phyloP scores from a whole-genome alignment of 257 asterid species.

The Nicotiana tomentosiformis region DNA sequence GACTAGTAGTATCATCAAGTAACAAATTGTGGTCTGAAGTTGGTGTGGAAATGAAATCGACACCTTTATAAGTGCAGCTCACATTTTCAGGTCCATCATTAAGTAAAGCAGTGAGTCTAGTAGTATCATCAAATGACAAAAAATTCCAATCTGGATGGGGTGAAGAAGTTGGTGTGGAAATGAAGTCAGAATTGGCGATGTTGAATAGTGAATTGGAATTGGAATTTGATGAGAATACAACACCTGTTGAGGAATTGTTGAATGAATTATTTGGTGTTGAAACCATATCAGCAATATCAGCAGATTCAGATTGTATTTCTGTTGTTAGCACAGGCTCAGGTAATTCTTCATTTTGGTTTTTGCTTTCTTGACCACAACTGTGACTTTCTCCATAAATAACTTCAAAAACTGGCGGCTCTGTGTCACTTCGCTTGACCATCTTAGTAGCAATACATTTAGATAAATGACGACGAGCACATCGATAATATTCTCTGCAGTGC shows the following conservation, averaged over 20 bases:
- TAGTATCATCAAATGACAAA: not conserved
- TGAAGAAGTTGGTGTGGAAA: not conserved
- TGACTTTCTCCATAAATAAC: constrained; percentile 7
- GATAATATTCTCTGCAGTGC: not conserved
- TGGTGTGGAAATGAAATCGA: not conserved
- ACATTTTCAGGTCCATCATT: not conserved
- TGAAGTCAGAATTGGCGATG: not conserved
- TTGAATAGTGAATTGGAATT: constrained; percentile 5
- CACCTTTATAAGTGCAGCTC: not conserved
- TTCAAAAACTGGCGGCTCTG: not conserved
- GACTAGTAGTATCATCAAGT: not conserved
- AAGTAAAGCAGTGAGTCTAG: not conserved
- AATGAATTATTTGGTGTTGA: constrained; percentile 4
- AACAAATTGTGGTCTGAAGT: not conserved
- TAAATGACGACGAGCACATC: not conserved
- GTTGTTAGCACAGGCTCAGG: not conserved
- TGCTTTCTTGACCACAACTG: constrained; percentile 16
- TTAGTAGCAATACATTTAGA: not conserved
- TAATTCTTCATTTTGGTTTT: not conserved
- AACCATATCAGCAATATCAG: not conserved
- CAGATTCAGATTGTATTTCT: not conserved
- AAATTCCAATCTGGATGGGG: not conserved
- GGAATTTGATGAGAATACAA: not conserved
- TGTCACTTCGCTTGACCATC: not conserved
- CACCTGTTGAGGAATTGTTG: constrained; percentile 9